Base-by-base conservation (phyloP, 2,329 filamentous ascomycete genomes). In the Botrytis fabae region DNA sequence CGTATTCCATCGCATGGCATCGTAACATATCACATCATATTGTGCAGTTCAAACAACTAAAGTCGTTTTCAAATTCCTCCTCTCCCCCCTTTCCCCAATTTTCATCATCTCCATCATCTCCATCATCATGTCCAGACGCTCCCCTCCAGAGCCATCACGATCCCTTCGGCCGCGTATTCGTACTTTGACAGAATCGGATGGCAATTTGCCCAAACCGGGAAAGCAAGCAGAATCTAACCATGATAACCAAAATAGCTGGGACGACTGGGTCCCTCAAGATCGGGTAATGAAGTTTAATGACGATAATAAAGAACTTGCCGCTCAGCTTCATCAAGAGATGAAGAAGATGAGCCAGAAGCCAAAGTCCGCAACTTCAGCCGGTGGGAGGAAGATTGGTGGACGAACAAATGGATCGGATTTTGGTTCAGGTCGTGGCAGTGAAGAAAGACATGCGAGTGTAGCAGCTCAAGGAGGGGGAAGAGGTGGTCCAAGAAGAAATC, bases 241-340 rank as follows among this genome's bases (percentile, higher is more conserved):
- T 48, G 32, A 40, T 22, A 14, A 46, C 40, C 16, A 51, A 68
- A 68, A 72, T 20, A 72, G 70, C 75, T 99, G 96, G 96, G 96
- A 99, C 84, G 96, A 99, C 84, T 98, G 95, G 95, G 96, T 98
- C 62, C 90, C 93, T 35, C 91, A 94, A 83, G 95, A 98, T 82
- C 93, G 96, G 77, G 91, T 99, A 75, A 92, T 95, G 80, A 98
- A 98, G 84, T 92, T 95, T 81, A 97, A 91, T 69, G 94, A 97
- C 73, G 96, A 98, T 84, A 98, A 98, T 84, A 93, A 93, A 80
- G 94, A 97, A 81, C 88, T 99, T 54, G 94, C 95, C 35, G 86
- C 86, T 72, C 91, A 92, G 82, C 86, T 95, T 44, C 87, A 90
- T 78, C 88, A 90, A 73, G 91, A 94, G 82, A 86, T 90, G 83